Percentiles rank a stretch among this genome's conserved stretches.
Evolutionary conservation across 2,329 filamentous ascomycete species (phyloP).

Genomic region (Colletotrichum sp.): DNA sequence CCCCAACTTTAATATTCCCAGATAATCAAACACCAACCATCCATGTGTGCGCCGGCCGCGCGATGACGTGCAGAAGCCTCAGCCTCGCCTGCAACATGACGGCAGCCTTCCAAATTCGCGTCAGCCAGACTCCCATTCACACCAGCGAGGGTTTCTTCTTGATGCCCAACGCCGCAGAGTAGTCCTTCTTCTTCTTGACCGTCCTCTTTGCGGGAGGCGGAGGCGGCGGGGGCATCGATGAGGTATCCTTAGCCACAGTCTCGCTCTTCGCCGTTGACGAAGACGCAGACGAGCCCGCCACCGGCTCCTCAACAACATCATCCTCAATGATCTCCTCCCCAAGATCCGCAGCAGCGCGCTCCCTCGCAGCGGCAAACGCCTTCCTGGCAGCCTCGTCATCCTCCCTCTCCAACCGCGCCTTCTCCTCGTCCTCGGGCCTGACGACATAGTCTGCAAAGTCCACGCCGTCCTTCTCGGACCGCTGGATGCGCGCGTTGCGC

Average conservation of each 20-base stretch:
- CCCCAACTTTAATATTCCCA: neutral
- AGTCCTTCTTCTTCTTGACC: constrained; percentile 87
- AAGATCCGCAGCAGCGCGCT: constrained; percentile 51
- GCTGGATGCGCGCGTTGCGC: constrained; percentile 85
- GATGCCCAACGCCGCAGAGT: constrained; percentile 76
- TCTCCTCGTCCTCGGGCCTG: constrained; percentile 60
- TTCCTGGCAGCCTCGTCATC: constrained; percentile 80
- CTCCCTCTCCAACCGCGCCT: constrained; percentile 73
- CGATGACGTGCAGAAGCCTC: neutral
- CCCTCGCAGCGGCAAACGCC: constrained; percentile 73
- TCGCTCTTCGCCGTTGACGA: constrained; percentile 23
- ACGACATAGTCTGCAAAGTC: constrained; percentile 61
- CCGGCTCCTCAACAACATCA: constrained; percentile 9
- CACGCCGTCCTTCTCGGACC: constrained; percentile 70
- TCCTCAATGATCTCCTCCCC: constrained; percentile 51
- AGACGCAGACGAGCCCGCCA: constrained; percentile 2
- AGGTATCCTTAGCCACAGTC: constrained; percentile 33
- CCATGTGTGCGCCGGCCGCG: neutral
- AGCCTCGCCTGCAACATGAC: neutral
- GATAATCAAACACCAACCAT: neutral
- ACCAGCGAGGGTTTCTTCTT: constrained; percentile 78
- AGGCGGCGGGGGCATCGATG: constrained; percentile 37
- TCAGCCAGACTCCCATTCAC: constrained; percentile 28
- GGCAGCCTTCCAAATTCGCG: neutral
- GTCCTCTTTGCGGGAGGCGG: constrained; percentile 75